Evolutionary conservation across 2,329 filamentous ascomycete genomes (phyloP), one percentile per base, ranked within the genome.

Genomic region (Anthostomella pinea): DNA sequence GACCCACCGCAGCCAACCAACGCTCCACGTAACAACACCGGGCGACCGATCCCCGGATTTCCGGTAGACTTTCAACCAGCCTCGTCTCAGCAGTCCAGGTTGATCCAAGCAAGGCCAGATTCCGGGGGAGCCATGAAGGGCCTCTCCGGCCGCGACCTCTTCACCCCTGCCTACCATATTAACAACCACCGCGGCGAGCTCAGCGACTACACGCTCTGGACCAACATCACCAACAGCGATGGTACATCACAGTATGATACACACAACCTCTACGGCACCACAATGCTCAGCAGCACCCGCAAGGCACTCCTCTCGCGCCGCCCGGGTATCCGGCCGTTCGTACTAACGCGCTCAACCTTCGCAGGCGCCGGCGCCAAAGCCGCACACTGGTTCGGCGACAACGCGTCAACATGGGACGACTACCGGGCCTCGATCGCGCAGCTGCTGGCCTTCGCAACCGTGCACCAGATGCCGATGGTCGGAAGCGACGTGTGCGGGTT

Each of bases 401-500:
- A 76, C 46, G 42, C 66, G 3, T 68, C 66, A 36, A 54, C 61
- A 14, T 77, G 73, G 73, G 56, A 55, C 2, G 60, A 73, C 38
- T 75, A 75, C 50, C 63, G 66, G 3, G 51, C 64, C 19, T 69
- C 70, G 1, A 74, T 77, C 36, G 48, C 63, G 3, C 62, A 70
- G 45, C 67, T 73, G 54, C 55, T 75, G 3, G 60, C 64, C 3
- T 77, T 77, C 40, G 41, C 51, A 0, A 65, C 71, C 3, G 67
- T 78, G 41, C 77, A 72, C 57, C 72, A 75, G 43, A 51, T 77
- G 10, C 74, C 73, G 3, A 73, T 78, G 69, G 67, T 64, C 4
- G 75, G 74, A 7, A 67, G 68, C 3, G 81, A 86, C 48, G 75
- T 85, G 2, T 85, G 82, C 51, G 82, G 82, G 1, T 85, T 77